A percentile compares a stretch with the other conserved stretches of the same genome.
Conservation (phyloP, 202 grass and related monocot genomes). For the Eragrostis tef region DNA sequence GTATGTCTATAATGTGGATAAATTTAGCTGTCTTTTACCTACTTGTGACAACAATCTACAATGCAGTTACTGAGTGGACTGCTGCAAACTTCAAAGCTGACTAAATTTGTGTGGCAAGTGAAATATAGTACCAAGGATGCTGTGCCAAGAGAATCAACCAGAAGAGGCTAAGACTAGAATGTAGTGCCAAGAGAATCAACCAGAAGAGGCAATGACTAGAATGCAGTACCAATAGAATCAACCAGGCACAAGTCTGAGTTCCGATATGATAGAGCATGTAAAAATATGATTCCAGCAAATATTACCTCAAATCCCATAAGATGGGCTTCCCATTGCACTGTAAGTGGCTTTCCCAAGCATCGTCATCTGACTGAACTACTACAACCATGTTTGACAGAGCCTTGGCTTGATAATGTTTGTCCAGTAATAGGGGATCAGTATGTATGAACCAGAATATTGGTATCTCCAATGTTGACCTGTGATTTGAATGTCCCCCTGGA, state of each 20-base stretch:
- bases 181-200: too few species aligned
- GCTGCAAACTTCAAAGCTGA: neutral
- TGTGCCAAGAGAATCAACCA: too few species aligned
- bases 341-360: slow-evolving; percentile 93
- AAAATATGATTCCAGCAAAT: slow-evolving; percentile 17
- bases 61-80: neutral
- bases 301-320: slow-evolving; percentile 86
- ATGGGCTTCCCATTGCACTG: slow-evolving; percentile 91
- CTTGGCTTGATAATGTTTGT: slow-evolving; percentile 96
- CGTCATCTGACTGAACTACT: slow-evolving; percentile 84
- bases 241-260: neutral
- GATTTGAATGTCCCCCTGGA: slow-evolving; percentile 74
- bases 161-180: too few species aligned
- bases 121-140: neutral
- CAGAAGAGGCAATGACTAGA: neutral
- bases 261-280: neutral
- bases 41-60: neutral
- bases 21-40: neutral
- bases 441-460: slow-evolving; percentile 99
- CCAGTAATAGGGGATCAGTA: slow-evolving; percentile 77
- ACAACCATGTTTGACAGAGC: slow-evolving; percentile 92
- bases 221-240: neutral
- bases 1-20: neutral
- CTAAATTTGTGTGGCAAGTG: neutral
- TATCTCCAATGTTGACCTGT: slow-evolving; percentile 86